These are phyloP conservation scores for Cordyceps cateniannulata DNA, from an alignment of 2,329 filamentous ascomycete genomes.

Conservation along the genomic window DNA sequence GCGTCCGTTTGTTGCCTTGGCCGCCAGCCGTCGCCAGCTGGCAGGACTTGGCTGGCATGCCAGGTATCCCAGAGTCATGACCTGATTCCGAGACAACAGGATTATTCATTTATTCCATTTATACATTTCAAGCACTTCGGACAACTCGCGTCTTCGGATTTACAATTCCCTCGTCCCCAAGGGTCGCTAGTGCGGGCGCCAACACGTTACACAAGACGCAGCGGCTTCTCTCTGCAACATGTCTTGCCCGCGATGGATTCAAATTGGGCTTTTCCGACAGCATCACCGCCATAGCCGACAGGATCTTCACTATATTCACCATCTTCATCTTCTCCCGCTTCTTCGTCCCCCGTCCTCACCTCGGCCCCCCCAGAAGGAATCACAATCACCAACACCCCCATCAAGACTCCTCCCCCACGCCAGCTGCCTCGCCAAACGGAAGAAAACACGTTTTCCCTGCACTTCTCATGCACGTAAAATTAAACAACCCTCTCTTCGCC, in stretches of 20 bases:
- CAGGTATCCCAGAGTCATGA: not conserved
- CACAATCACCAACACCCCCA: not conserved
- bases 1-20: not conserved
- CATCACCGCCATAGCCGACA: not conserved
- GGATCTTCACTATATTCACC: not conserved
- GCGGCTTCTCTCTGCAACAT: not conserved
- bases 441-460: not conserved
- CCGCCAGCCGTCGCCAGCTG: not conserved
- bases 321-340: not conserved
- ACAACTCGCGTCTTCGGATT: not conserved
- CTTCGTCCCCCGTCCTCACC: not conserved
- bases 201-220: constrained; percentile 4
- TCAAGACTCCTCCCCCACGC: not conserved
- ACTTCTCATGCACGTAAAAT: not conserved
- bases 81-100: not conserved
- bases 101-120: not conserved
- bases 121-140: too few relatives aligned
- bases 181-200: not conserved
- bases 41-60: not conserved
- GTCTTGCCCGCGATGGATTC: not conserved
- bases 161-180: not conserved
- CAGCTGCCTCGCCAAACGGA: not conserved
- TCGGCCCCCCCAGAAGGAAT: not conserved
- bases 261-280: not conserved
- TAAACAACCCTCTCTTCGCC: not conserved